Conservation (phyloP, 768 basidiomycete genomes). For the Sarcomyxa edulis region DNA sequence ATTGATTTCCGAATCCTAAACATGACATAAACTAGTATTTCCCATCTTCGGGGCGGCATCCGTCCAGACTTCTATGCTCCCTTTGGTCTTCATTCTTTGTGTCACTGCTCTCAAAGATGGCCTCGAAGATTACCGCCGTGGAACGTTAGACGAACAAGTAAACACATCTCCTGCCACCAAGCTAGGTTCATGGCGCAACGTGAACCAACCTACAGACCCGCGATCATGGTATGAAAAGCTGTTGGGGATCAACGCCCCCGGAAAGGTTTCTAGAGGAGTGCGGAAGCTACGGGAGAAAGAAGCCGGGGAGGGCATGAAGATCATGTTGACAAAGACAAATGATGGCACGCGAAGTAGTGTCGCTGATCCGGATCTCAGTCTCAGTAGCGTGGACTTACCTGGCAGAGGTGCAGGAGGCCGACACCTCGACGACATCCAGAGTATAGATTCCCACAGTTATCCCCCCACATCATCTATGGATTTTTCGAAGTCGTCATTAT, state of each 20-base stretch:
- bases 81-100: constrained; percentile 78
- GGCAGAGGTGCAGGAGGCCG: constrained; percentile 40
- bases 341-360: constrained; percentile 33
- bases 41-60: constrained; percentile 87
- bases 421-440: constrained; percentile 63
- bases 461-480: constrained; percentile 41
- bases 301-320: constrained; percentile 53
- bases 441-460: constrained; percentile 61
- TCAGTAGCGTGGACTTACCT: constrained; percentile 36
- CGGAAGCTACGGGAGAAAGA: constrained; percentile 80
- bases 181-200: constrained; percentile 80
- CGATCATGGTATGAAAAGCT: constrained; percentile 72
- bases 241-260: constrained; percentile 66
- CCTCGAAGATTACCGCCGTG: constrained; percentile 93
- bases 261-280: constrained; percentile 80
- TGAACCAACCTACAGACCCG: constrained; percentile 78
- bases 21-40: constrained; percentile 52
- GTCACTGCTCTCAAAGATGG: constrained; percentile 96
- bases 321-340: constrained; percentile 54
- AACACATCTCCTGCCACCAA: constrained; percentile 93
- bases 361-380: constrained; percentile 29
- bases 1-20: constrained; percentile 8
- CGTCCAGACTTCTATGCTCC: constrained; percentile 77
- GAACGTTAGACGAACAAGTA: constrained; percentile 82
- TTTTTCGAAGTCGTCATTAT: constrained; percentile 29